Evolutionary conservation across 345 rosid genomes (phyloP).

Genomic region (Isatis tinctoria): DNA sequence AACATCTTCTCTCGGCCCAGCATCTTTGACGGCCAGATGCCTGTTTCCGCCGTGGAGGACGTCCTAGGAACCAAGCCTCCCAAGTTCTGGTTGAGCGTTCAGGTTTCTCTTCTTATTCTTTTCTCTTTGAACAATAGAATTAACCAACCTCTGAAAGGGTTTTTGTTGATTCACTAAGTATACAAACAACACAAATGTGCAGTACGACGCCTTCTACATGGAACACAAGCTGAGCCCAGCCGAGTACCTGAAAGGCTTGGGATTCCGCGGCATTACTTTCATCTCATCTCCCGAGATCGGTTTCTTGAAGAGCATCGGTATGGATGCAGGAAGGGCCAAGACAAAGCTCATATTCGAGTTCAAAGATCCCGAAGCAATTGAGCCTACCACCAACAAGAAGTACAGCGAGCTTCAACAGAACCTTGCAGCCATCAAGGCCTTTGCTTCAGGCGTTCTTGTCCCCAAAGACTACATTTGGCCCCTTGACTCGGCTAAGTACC

Average conservation of each 20-base stretch:
- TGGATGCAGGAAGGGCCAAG: slow-evolving; percentile 35
- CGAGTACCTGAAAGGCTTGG: slow-evolving; percentile 22
- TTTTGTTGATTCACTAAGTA: slow-evolving; percentile 22
- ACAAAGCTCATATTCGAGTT: slow-evolving; percentile 46
- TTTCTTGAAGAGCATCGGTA: slow-evolving; percentile 51
- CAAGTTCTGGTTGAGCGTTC: slow-evolving; percentile 68
- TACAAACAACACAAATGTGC: slow-evolving; percentile 38
- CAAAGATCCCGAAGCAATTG: slow-evolving; percentile 44
- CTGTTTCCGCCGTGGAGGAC: slow-evolving; percentile 48
- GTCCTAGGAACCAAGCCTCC: slow-evolving; percentile 35
- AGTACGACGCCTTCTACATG: slow-evolving; percentile 58
- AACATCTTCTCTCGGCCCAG: slow-evolving; percentile 46
- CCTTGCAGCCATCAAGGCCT: slow-evolving; percentile 52
- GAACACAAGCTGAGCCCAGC: slow-evolving; percentile 51
- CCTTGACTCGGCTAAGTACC: slow-evolving; percentile 42
- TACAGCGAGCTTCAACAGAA: slow-evolving; percentile 43
- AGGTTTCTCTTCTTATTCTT: slow-evolving; percentile 36
- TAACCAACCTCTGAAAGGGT: neutral
- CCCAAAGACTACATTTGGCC: slow-evolving; percentile 80
- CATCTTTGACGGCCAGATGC: slow-evolving; percentile 45
- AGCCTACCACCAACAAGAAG: slow-evolving; percentile 64
- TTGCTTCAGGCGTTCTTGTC: slow-evolving; percentile 69
- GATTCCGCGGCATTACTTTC: slow-evolving; percentile 22
- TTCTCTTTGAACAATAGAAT: neutral
- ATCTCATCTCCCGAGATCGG: slow-evolving; percentile 72